A percentile compares a stretch with the other conserved stretches of the same genome.
phyloP scores from a whole-genome alignment of 768 basidiomycete species.

The Rhodotorula babjevae region DNA sequence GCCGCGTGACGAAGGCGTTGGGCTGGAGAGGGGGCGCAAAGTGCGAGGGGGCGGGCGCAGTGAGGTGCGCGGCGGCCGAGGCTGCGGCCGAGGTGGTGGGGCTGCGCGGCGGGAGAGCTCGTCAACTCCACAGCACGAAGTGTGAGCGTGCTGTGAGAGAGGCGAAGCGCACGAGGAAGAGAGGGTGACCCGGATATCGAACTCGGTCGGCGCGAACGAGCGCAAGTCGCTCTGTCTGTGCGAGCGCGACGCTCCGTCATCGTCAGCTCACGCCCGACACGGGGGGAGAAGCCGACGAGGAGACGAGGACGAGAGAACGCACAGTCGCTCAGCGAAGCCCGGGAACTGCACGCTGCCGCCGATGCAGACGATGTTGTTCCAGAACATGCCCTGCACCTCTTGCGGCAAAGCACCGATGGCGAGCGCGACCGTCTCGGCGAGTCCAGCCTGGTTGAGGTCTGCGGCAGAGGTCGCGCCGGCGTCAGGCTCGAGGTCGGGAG shows the following conservation, averaged over 20 bases:
- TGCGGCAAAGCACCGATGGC: conserved; percentile 71
- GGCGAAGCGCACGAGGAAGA: conserved; percentile 62
- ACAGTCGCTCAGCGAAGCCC: conserved; percentile 74
- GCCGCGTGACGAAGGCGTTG: conserved; percentile 61
- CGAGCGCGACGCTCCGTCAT: conserved; percentile 29
- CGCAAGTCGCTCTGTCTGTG: conserved; percentile 67
- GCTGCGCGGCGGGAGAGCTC: conserved; percentile 53
- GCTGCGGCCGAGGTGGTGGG: conserved; percentile 54
- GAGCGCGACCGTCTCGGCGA: conserved; percentile 67
- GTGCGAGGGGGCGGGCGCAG: conserved; percentile 34
- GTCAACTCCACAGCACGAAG: neutral
- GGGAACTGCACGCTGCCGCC: conserved; percentile 75
- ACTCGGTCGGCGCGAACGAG: conserved; percentile 74
- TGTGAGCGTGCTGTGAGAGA: conserved; percentile 49
- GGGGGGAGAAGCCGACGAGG: neutral
- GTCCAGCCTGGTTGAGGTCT: conserved; percentile 76
- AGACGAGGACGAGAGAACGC: conserved; percentile 44
- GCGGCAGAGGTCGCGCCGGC: neutral
- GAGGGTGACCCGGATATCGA: conserved; percentile 66
- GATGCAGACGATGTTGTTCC: conserved; percentile 85
- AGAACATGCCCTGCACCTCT: conserved; percentile 87
- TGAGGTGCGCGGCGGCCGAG: conserved; percentile 21
- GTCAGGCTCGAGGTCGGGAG: no score
- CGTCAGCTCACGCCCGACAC: conserved; percentile 10
- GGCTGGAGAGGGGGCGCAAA: conserved; percentile 49